Evolutionary conservation across 495 filamentous ascomycete species (phyloP), one percentile per base, ranked within the genome.

Genomic region (Talaromyces trachyspermus): DNA sequence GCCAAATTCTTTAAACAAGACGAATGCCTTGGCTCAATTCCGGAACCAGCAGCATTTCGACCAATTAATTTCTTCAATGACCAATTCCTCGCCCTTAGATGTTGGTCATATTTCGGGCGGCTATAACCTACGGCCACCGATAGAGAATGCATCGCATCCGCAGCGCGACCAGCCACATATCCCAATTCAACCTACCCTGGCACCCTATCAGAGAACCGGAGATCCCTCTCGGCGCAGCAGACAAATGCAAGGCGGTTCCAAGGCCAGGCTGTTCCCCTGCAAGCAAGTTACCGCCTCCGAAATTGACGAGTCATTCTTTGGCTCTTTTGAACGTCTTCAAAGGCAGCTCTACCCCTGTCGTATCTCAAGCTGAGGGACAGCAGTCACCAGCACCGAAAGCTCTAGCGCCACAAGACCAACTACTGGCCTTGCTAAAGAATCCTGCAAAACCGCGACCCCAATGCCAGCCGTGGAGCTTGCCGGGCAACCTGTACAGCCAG

Each of bases 311-410:
- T 30, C 84, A 88, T 57, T 77, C 80, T 4, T 64, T 80, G 43
- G 72, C 78, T 22, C 59, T 88, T 5, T 61, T 88, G 36, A 81
- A 75, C 55, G 71, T 80, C 2, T 84, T 88, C 61, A 88, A 83
- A 58, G 62, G 58, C 35, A 62, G 65, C 4, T 54, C 61, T 24
- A 48, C 61, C 15, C 61, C 58, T 9, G 52, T 58, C 38, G 55
- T 60, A 5, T 49, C 66, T 15, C 45, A 57, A 30, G 45, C 62
- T 24, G 39, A 51, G 25, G 48, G 60, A 14, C 52, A 41, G 2
- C 44, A 49, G 14, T 32, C 49, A 2, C 45, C 53, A 18, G 33
- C 32, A 20, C 61, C 55, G 10, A 65, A 62, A 49, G 56, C 68
- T 6, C 63, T 65, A 17, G 55, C 58, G n/a, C 69, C 69, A 14